Evolutionary conservation across 306 rosid species (phyloP).

Genomic region (Vigna trinervia): DNA sequence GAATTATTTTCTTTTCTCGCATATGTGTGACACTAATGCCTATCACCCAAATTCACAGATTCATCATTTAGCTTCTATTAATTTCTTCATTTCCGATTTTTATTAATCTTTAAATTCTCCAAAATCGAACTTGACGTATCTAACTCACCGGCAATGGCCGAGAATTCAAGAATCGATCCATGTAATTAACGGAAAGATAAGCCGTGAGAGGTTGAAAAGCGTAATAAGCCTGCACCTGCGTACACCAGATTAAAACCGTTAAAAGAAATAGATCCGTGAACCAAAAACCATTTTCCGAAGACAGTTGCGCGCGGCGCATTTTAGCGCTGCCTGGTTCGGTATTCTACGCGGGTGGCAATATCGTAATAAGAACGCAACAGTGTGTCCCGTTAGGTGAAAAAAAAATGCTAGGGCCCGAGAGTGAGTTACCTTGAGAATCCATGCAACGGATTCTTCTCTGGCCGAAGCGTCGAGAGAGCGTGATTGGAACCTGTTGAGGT

Average conservation of each 20-base stretch:
- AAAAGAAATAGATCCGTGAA: not conserved
- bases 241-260: constrained; percentile 12
- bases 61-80: not conserved
- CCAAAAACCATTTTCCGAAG: constrained; percentile 2
- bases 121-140: constrained; percentile 18
- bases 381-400: constrained; percentile 24
- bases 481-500: constrained; percentile 67
- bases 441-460: constrained; percentile 84
- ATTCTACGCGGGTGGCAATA: constrained; percentile 42
- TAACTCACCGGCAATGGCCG: constrained; percentile 83
- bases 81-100: not conserved
- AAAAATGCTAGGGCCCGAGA: not conserved
- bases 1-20: constrained; percentile 16
- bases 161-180: constrained; percentile 88
- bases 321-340: constrained; percentile 31
- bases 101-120: not conserved
- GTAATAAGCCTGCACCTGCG: constrained; percentile 75
- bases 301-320: constrained; percentile 34
- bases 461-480: constrained; percentile 71
- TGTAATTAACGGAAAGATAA: constrained; percentile 91
- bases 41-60: constrained; percentile 11
- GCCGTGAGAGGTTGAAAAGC: constrained; percentile 93
- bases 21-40: not conserved
- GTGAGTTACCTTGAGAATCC: constrained; percentile 95
- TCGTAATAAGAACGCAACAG: constrained; percentile 45